Evolutionary conservation across 2,329 filamentous ascomycete species (phyloP), one percentile per base, ranked within the genome.

Genomic region (Trematosphaeria pertusa): DNA sequence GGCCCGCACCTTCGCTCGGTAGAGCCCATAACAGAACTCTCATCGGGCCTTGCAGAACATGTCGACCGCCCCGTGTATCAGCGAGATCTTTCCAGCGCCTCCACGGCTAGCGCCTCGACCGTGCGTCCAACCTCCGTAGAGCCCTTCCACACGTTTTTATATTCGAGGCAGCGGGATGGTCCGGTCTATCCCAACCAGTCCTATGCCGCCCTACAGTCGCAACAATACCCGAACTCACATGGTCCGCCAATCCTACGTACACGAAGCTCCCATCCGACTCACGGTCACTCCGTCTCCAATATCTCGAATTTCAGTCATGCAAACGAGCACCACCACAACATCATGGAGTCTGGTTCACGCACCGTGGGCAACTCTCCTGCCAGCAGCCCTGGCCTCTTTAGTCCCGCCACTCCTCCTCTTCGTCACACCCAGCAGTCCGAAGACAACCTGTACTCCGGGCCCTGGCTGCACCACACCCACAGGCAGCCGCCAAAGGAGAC

Each of bases 401-500:
- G 67, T n/a, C 60, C 69, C 6, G 57, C 56, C 26, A 64, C 59
- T 26, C 67, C 63, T 37, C 69, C 61, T 42, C 63, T 63, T 24
- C 66, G 56, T 41, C 64, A 56, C 47, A 59, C 56, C 32, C 64
- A 57, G 40, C 61, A 64, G 26, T 52, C 62, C 7, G 56, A 65
- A 47, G 64, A 73, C 35, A 73, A 73, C 19, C 74, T 70, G 35
- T 80, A 80, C 56, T 72, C 78, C 15, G 78, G 73, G 52, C 78
- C 77, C 0, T 80, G 76, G 58, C 67, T 80, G 37, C 78, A 80
- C 54, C 74, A 73, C 53, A 76, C 73, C 14, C 78, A 80, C 41
- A 58, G 74, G 14, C 75, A 78, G 56, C 70, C 72, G n/a, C 77
- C 77, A 22, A 79, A 78, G 59, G 77, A 80, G 75, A 97, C 93